Percentiles rank a stretch among this genome's conserved stretches.
phyloP scores from a whole-genome alignment of 805 yeast genomes.

The Vanderwaltozyma polyspora region DNA sequence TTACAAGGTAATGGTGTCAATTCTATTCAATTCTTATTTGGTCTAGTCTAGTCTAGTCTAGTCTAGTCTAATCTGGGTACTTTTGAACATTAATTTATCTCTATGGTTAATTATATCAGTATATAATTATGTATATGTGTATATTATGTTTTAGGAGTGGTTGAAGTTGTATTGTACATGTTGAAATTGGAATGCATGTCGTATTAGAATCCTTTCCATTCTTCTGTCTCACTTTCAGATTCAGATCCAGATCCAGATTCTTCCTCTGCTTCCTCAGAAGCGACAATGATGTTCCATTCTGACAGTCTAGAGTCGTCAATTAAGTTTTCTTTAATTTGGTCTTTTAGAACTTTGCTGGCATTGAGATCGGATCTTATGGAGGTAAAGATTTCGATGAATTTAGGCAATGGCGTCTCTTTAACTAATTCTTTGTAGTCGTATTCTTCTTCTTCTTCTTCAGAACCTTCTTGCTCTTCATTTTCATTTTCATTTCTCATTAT shows the following conservation, averaged over 20 bases:
- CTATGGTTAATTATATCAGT: no score
- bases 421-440: slow-evolving; percentile 25
- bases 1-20: no score
- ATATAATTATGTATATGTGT: no score
- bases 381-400: slow-evolving; percentile 50
- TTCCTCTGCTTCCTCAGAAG: slow-evolving; percentile 9
- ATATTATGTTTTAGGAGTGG: no score
- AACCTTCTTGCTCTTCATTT: slow-evolving; percentile 36
- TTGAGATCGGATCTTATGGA: slow-evolving; percentile 36
- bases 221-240: slow-evolving; percentile 26
- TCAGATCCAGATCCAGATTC: slow-evolving; percentile 23
- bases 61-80: no score
- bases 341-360: slow-evolving; percentile 52
- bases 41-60: no score
- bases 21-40: no score
- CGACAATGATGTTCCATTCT: slow-evolving; percentile 45
- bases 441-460: slow-evolving; percentile 31
- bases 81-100: no score
- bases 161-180: no score
- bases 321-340: slow-evolving; percentile 54
- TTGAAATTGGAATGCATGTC: no score
- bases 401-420: slow-evolving; percentile 39
- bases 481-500: slow-evolving; percentile 41
- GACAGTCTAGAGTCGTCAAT: slow-evolving; percentile 50
- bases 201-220: slow-evolving; percentile 33